Evolutionary conservation across 2,329 filamentous ascomycete species (phyloP).

Genomic region (Microascus cirrosus): DNA sequence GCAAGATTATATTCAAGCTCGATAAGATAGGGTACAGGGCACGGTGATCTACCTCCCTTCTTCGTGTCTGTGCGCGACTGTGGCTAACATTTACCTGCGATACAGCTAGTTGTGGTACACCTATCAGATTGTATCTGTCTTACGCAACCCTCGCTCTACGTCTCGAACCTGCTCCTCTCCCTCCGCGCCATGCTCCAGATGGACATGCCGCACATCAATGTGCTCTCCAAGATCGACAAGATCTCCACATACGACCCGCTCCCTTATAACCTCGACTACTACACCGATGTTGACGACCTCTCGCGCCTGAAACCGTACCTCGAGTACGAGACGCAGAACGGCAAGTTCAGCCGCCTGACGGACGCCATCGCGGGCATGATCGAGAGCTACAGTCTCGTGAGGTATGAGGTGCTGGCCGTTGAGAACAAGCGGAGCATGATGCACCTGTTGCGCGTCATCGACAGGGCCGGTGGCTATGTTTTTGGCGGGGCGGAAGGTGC

Average conservation of each 20-base stretch:
- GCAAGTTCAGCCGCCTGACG: constrained; percentile 78
- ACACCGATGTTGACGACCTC: constrained; percentile 93
- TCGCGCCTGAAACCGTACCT: constrained; percentile 73
- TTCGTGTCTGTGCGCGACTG: not conserved
- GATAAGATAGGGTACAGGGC: constrained; percentile 91
- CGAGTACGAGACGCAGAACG: constrained; percentile 60
- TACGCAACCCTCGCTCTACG: constrained; percentile 86
- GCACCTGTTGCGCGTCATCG: constrained; percentile 76
- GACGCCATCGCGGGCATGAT: constrained; percentile 78
- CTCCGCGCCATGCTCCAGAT: constrained; percentile 96
- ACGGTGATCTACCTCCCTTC: constrained; percentile 19
- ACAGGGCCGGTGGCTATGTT: constrained; percentile 84
- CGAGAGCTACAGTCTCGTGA: constrained; percentile 79
- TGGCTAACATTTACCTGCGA: not conserved
- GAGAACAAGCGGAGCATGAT: constrained; percentile 98
- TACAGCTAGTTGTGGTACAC: constrained; percentile 81
- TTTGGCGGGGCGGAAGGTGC: constrained; percentile 85
- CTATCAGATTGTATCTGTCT: constrained; percentile 90
- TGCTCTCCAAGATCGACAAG: constrained; percentile 97
- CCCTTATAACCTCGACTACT: constrained; percentile 92
- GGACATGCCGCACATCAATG: constrained; percentile 91
- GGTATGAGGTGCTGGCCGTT: constrained; percentile 86
- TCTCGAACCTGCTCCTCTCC: constrained; percentile 86
- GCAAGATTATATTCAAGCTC: constrained; percentile 83
- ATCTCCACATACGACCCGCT: constrained; percentile 73